Conservation (phyloP, 2,329 filamentous ascomycete species). For the Alternaria triticimaculans region DNA sequence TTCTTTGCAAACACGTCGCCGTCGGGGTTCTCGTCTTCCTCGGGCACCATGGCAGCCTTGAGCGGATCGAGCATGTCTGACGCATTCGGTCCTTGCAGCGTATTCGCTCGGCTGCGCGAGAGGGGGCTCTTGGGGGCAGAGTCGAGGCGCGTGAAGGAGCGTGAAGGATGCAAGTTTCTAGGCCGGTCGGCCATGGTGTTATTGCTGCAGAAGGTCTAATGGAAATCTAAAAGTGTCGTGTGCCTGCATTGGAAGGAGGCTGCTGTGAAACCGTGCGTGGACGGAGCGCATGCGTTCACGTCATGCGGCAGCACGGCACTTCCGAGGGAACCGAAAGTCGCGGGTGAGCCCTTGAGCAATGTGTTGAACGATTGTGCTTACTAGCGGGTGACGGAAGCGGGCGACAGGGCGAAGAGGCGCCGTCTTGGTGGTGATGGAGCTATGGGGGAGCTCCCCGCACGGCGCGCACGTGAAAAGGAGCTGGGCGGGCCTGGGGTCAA, state of each 20-base stretch:
- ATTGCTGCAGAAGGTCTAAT: slow-evolving; percentile 11
- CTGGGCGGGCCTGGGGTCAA: slow-evolving; percentile 7
- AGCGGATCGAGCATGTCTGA: slow-evolving; percentile 54
- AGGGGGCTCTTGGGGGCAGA: slow-evolving; percentile 41
- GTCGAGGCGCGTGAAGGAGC: slow-evolving; percentile 60
- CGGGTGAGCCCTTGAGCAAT: neutral
- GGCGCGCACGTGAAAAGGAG: slow-evolving; percentile 18
- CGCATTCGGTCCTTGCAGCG: slow-evolving; percentile 52
- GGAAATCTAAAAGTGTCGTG: slow-evolving; percentile 25
- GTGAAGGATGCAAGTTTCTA: slow-evolving; percentile 50
- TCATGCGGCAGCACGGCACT: slow-evolving; percentile 32
- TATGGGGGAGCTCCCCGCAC: slow-evolving; percentile 11
- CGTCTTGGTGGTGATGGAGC: neutral
- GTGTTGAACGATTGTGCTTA: neutral
- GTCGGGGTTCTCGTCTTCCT: slow-evolving; percentile 42
- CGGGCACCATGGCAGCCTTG: slow-evolving; percentile 44
- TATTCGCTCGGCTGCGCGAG: slow-evolving; percentile 54
- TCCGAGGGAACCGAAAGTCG: slow-evolving; percentile 2
- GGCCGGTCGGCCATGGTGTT: slow-evolving; percentile 41
- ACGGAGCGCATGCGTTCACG: slow-evolving; percentile 34
- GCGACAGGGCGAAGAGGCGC: neutral
- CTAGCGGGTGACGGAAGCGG: neutral
- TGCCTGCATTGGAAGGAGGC: slow-evolving; percentile 33
- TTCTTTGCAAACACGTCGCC: slow-evolving; percentile 52
- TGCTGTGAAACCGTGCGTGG: slow-evolving; percentile 26